A percentile compares a stretch with the other conserved stretches of the same genome.
Evolutionary conservation across 129 eudicot genomes (phyloP).

Genomic region (Gnaphalium uliginosum): DNA sequence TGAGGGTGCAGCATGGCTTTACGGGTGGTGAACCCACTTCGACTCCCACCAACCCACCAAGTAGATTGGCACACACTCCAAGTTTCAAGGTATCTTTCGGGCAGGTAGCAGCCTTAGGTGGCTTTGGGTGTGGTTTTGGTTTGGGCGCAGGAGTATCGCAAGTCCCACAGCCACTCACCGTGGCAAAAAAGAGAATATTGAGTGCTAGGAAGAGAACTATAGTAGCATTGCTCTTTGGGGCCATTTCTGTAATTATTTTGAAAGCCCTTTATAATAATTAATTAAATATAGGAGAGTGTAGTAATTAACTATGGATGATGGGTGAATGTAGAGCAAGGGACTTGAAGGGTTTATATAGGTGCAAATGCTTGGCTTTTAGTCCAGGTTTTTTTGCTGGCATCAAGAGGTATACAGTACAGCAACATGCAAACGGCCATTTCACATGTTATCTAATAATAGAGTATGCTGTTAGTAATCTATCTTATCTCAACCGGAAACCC

Average conservation of each 20-base stretch:
- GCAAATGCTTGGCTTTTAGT: not conserved
- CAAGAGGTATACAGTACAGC: conserved; percentile 19
- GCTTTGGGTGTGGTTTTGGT: conserved; percentile 20
- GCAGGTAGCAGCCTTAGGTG: conserved; percentile 19
- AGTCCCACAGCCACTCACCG: conserved; percentile 33
- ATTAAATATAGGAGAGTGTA: not conserved
- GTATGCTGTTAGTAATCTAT: not conserved
- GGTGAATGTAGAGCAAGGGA: conserved; percentile 7
- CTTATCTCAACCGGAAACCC: not conserved
- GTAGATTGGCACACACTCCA: conserved; percentile 40
- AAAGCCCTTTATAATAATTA: no score
- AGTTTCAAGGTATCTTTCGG: conserved; percentile 39
- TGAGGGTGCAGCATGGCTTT: conserved; percentile 51
- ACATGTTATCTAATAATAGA: conserved; percentile 5
- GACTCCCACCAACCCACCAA: conserved; percentile 28
- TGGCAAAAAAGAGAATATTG: conserved; percentile 49
- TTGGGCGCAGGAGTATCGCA: conserved; percentile 7
- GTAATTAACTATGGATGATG: not conserved
- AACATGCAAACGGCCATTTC: conserved; percentile 12
- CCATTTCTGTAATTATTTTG: conserved; percentile 25
- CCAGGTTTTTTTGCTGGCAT: not conserved
- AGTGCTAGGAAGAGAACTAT: conserved; percentile 42
- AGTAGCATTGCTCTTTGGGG: conserved; percentile 32
- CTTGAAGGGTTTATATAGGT: conserved; percentile 24
- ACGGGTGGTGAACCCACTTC: conserved; percentile 29